These are phyloP conservation scores for Porpolomopsis calyptriformis DNA, from an alignment of 768 basidiomycete species.

Conservation along the genomic window DNA sequence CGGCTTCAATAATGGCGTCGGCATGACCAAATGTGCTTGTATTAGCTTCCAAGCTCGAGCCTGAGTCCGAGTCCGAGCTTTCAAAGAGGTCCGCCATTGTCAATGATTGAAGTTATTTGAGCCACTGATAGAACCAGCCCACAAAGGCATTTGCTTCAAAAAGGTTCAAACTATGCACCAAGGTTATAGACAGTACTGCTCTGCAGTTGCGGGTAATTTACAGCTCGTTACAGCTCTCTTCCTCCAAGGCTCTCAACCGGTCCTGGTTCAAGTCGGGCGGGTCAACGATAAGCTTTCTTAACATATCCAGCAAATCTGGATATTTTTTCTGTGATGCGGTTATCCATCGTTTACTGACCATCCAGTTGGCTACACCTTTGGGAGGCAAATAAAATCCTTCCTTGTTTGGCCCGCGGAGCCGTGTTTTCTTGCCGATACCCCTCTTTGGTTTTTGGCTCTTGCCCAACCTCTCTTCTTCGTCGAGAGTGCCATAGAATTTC, in stretches of 20 bases:
- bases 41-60: no score
- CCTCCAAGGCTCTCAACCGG: slow-evolving; percentile 40
- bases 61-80: no score
- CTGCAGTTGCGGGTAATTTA: not conserved
- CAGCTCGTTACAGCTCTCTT: slow-evolving; percentile 35
- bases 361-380: slow-evolving; percentile 56
- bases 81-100: no score
- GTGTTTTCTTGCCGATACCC: slow-evolving; percentile 44
- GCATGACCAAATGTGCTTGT: slow-evolving; percentile 9
- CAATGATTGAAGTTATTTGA: no score
- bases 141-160: no score
- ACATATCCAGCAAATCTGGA: slow-evolving; percentile 34
- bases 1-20: not conserved
- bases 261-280: slow-evolving; percentile 41
- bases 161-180: no score
- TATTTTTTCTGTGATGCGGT: slow-evolving; percentile 28
- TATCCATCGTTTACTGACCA: slow-evolving; percentile 65
- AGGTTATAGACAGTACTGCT: no score
- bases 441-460: slow-evolving; percentile 42
- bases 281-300: slow-evolving; percentile 38
- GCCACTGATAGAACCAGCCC: not conserved
- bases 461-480: slow-evolving; percentile 37
- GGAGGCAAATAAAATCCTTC: slow-evolving; percentile 53
- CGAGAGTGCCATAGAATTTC: slow-evolving; percentile 50
- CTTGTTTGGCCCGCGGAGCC: slow-evolving; percentile 43